These are phyloP conservation scores for Barnettozyma californica DNA, from an alignment of 805 yeast species.

Conservation along the genomic window DNA sequence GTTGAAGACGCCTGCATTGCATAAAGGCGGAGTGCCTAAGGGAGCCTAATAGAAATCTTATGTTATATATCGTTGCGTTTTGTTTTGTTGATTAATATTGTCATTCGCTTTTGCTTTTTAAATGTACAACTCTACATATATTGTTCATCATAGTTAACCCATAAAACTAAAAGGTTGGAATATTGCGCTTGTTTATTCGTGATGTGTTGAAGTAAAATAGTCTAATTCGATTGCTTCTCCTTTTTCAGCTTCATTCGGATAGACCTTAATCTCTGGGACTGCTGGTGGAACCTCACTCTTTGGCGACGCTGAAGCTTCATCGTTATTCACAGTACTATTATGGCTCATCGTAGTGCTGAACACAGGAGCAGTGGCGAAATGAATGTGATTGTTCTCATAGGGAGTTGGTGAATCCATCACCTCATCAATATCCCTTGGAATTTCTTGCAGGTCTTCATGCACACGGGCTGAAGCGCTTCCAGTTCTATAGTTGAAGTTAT, in stretches of 20 bases:
- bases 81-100: not conserved
- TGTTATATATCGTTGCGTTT: not conserved
- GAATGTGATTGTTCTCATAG: not conserved
- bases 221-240: conserved; percentile 5
- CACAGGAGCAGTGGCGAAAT: not conserved
- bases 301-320: not conserved
- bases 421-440: not conserved
- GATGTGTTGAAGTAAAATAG: not conserved
- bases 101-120: not conserved
- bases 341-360: not conserved
- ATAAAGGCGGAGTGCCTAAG: conserved; percentile 25
- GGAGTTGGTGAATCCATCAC: not conserved
- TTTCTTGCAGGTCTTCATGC: not conserved
- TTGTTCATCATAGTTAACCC: not conserved
- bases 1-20: conserved; percentile 28
- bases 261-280: not conserved
- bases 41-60: not conserved
- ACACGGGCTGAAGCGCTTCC: not conserved
- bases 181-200: not conserved
- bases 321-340: not conserved
- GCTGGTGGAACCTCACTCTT: not conserved
- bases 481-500: not conserved
- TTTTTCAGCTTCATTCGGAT: not conserved
- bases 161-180: not conserved
- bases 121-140: not conserved